These are phyloP conservation scores for Oryza brachyantha DNA, from an alignment of 176 grass and related monocot species.

Conservation along the genomic window DNA sequence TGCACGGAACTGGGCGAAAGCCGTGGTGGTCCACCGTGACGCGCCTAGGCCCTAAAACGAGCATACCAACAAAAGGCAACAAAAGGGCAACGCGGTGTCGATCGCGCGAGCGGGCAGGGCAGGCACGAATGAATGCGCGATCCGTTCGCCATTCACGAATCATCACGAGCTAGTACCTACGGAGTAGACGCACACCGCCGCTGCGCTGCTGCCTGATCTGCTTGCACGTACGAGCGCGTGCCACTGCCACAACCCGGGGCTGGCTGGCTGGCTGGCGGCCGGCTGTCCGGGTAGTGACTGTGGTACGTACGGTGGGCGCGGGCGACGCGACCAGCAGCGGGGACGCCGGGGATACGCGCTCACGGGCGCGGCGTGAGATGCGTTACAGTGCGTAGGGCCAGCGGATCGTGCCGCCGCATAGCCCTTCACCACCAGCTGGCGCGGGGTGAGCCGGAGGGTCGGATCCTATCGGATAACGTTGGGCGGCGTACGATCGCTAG, in stretches of 20 bases:
- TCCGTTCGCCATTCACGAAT: background rate
- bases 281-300: background rate
- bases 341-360: background rate
- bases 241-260: background rate
- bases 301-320: no score
- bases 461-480: background rate
- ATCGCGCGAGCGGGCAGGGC: background rate
- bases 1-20: background rate
- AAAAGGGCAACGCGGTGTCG: background rate
- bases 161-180: no score
- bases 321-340: no score
- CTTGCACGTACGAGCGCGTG: background rate
- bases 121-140: background rate
- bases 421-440: constrained; percentile 37
- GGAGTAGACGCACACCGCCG: no score
- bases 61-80: background rate
- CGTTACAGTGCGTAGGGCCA: background rate
- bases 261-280: constrained; percentile 6
- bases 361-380: background rate
- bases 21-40: background rate
- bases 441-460: background rate
- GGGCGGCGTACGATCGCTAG: background rate
- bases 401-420: background rate
- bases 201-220: background rate
- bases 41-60: background rate